Base-by-base conservation (phyloP, 495 filamentous ascomycete species). In the Penicillium tannophilum region DNA sequence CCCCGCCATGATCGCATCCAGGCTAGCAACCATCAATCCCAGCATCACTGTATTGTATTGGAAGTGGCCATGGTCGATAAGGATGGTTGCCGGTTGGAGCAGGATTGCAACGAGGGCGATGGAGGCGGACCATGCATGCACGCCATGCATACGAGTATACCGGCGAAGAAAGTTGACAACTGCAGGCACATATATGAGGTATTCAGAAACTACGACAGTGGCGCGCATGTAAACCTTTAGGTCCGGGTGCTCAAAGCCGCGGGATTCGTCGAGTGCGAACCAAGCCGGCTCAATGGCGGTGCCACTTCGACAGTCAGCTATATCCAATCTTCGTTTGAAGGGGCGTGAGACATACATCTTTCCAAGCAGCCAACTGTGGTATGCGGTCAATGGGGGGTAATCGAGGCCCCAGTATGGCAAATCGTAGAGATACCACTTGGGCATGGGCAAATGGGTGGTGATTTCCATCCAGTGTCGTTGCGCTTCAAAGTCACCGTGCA, bases 31-130 rank as follows among this genome's bases (percentile, higher is more conserved):
- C 8, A 92, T 80, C 31, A 97, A 83, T 0, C 95, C 94, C 6
- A 98, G 85, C 94, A 98, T 98, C 51, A 98, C 92, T 0, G 92
- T 94, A 71, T 98, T 98, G 70, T 96, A 98, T 75, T 98, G 94
- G 72, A 98, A 98, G 74, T 98, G 94, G n/a, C 91, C 90, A 67
- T 98, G 93, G 64, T 98, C 94, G 64, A 98, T 90, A 12, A 98
- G 82, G 54, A 97, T 94, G 6, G 89, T 91, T 2, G 85, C 88
- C 6, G 94, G 94, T 65, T 98, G 95, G 82, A 98, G 88, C 28
- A 98, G 80, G 51, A 98, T 87, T 0, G 93, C 94, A 20, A 88
- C 87, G 9, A 98, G 84, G 1, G 94, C 93, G 59, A 97, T 86
- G 0, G 89, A 90, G 51, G 85, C 82, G 23, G 89, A 89, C 90